Conservation (phyloP, 2,329 filamentous ascomycete species). For the Ascochyta clinopodiicola region DNA sequence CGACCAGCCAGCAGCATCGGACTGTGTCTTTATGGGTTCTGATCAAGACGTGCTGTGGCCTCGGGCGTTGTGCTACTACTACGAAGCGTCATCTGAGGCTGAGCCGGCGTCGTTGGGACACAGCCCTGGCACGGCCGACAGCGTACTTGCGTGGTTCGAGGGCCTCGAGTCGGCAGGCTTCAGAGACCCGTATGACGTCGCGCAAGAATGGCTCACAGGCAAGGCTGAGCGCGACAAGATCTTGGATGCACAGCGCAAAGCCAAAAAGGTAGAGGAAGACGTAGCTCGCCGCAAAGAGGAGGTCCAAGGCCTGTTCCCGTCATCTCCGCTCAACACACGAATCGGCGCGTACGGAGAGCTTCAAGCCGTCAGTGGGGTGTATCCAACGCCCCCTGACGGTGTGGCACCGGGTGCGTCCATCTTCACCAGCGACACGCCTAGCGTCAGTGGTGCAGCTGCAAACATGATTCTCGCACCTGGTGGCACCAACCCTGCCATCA, state of each 20-base stretch:
- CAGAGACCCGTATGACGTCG: constrained; percentile 43
- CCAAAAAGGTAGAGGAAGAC: constrained; percentile 56
- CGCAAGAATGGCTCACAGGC: constrained; percentile 46
- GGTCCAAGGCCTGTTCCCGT: constrained; percentile 34
- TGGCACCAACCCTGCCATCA: constrained; percentile 42
- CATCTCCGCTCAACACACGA: constrained; percentile 48
- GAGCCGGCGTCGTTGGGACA: background rate
- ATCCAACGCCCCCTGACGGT: constrained; percentile 51
- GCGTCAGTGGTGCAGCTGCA: constrained; percentile 31
- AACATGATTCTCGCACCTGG: constrained; percentile 39
- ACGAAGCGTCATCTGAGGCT: constrained; percentile 9
- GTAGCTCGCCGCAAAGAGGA: constrained; percentile 48
- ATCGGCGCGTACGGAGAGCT: constrained; percentile 45
- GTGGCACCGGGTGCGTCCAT: constrained; percentile 38
- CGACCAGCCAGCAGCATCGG: constrained; percentile 16
- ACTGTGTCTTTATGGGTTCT: constrained; percentile 15
- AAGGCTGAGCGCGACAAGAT: constrained; percentile 45
- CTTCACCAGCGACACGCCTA: constrained; percentile 39
- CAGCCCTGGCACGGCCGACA: constrained; percentile 6
- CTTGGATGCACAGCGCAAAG: constrained; percentile 48
- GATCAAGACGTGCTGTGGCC: constrained; percentile 47
- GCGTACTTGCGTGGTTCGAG: constrained; percentile 40
- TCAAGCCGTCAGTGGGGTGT: constrained; percentile 47
- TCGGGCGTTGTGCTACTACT: constrained; percentile 42
- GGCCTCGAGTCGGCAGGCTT: constrained; percentile 40